Evolutionary conservation across 306 rosid genomes (phyloP).

Genomic region (Fragaria iinumae): DNA sequence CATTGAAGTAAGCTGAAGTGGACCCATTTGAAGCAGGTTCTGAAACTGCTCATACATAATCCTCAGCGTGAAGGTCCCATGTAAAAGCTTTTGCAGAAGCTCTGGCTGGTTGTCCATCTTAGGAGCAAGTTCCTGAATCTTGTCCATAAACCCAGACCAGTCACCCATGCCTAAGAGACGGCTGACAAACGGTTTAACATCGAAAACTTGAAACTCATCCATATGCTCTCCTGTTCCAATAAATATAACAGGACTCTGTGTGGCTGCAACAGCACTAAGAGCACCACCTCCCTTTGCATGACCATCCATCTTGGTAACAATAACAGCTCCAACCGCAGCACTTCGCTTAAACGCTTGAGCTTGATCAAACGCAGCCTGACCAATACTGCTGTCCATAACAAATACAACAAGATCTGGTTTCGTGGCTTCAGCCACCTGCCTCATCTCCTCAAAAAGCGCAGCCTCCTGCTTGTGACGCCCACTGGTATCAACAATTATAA

Average conservation of each 20-base stretch:
- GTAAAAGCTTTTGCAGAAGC: conserved; percentile 76
- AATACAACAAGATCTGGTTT: conserved; percentile 83
- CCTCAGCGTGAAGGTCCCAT: conserved; percentile 80
- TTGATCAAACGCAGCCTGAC: conserved; percentile 90
- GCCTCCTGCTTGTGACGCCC: conserved; percentile 90
- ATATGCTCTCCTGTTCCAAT: conserved; percentile 85
- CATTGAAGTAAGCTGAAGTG: conserved; percentile 74
- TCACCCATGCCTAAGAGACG: conserved; percentile 89
- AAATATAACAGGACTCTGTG: conserved; percentile 83
- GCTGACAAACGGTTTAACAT: conserved; percentile 86
- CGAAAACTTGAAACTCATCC: conserved; percentile 87
- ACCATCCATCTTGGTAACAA: conserved; percentile 83
- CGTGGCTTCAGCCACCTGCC: conserved; percentile 90
- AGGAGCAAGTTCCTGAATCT: conserved; percentile 87
- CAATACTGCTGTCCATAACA: conserved; percentile 88
- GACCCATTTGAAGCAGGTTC: conserved; percentile 78
- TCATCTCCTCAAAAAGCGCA: conserved; percentile 92
- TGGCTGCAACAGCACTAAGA: conserved; percentile 89
- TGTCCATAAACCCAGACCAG: conserved; percentile 81
- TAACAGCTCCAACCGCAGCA: conserved; percentile 84
- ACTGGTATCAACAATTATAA: conserved; percentile 83
- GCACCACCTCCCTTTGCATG: conserved; percentile 91
- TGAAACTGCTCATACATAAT: conserved; percentile 89
- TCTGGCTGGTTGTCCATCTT: conserved; percentile 85
- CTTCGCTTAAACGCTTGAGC: conserved; percentile 82